Evolutionary conservation across 768 basidiomycete species (phyloP), one percentile per base, ranked within the genome.

Genomic region (Russula sp.): DNA sequence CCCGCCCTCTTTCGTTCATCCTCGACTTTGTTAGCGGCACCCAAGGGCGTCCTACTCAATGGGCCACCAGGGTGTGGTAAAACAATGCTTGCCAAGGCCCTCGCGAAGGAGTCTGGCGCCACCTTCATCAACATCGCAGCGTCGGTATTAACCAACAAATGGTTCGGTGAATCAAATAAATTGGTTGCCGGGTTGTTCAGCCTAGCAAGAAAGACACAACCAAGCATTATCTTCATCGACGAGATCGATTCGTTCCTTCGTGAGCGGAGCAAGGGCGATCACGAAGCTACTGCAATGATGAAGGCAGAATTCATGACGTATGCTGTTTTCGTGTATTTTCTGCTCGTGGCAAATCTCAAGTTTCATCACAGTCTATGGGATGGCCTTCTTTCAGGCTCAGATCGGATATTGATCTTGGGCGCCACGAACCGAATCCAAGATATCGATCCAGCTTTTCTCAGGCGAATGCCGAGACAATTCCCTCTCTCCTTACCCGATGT

Each of bases 381-480:
- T 70, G 97, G 97, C 2, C 78, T 98, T 6, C 80, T 86, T 7
- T 93, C 93, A 0, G 82, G 84, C 13, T 78, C 81, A 0, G 88
- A 94, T 66, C 80, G 91, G 29, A 93, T 98, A 65, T 71, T 98
- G 61, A 89, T 97, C 6, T 83, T 99, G 2, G 96, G 96, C 16
- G 95, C 96, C 0, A 98, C 96, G 8, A 98, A 99, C 72, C 78
- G 96, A 61, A 94, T 95, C 20, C 88, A 87, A 69, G 97, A 98
- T 66, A 93, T 93, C 58, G 91, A 93, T 69, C 75, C 85, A 2
- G 90, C 91, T 32, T 89, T 94, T 66, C 76, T 93, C 25, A 82
- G 90, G n/a, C 87, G 95, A n/a, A 94, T 99, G 93, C 97, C 97
- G 1, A 98, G 96, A 73, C 90, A 94, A 11, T 98, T 98, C 71